phyloP scores from a whole-genome alignment of 441 rosid genomes.

The Geranium incanum region DNA sequence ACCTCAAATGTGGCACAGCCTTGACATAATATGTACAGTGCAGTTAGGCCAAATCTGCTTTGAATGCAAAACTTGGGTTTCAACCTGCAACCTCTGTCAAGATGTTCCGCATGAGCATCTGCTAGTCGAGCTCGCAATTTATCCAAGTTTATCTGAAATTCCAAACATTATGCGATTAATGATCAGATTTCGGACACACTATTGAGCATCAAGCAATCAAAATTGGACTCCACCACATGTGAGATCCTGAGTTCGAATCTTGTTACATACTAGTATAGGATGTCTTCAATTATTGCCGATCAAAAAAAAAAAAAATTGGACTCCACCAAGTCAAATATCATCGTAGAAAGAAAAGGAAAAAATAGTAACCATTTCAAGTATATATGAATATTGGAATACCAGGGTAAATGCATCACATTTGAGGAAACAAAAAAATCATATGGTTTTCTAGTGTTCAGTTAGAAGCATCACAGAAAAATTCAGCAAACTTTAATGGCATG shows the following conservation, averaged over 20 bases:
- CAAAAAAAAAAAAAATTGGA: not conserved
- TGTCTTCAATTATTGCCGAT: too few species aligned
- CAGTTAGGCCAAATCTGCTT: slow-evolving; percentile 52
- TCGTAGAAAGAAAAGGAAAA: not conserved
- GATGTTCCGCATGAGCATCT: slow-evolving; percentile 58
- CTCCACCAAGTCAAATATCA: not conserved
- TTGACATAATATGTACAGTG: slow-evolving; percentile 60
- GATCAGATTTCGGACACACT: not conserved
- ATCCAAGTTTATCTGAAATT: slow-evolving; percentile 51
- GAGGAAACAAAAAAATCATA: not conserved
- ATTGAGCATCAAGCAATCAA: too few species aligned
- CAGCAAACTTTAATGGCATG: not conserved
- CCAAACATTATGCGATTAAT: not conserved
- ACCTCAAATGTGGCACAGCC: slow-evolving; percentile 62
- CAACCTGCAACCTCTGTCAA: slow-evolving; percentile 60
- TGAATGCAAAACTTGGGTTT: slow-evolving; percentile 56
- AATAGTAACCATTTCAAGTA: not conserved
- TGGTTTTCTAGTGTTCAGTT: not conserved
- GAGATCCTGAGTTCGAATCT: too few species aligned
- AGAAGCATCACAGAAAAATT: not conserved
- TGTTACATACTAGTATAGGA: too few species aligned
- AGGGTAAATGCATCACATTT: not conserved
- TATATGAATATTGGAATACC: too few species aligned
- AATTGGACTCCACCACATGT: not conserved
- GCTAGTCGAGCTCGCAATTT: slow-evolving; percentile 48